Conservation (phyloP, 495 filamentous ascomycete genomes). For the Letharia lupina region DNA sequence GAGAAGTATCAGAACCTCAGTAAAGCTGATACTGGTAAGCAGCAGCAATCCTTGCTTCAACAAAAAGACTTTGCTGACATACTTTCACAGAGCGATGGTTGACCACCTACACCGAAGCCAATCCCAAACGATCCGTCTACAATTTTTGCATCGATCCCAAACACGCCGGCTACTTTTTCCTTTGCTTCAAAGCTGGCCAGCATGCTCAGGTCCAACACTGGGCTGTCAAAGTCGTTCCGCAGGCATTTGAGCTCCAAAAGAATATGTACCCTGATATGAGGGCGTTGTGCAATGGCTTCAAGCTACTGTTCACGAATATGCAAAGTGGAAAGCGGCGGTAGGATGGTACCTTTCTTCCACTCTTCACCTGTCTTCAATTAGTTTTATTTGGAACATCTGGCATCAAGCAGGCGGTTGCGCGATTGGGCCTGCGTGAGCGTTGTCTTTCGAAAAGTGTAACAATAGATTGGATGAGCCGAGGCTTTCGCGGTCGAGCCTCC, state of each 20-base stretch:
- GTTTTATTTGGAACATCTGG: neutral
- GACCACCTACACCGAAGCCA: constrained; percentile 87
- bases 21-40: constrained; percentile 75
- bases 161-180: constrained; percentile 86
- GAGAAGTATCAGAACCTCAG: constrained; percentile 82
- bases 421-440: neutral
- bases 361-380: neutral
- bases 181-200: constrained; percentile 89
- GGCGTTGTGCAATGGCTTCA: constrained; percentile 85
- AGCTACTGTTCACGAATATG: constrained; percentile 53
- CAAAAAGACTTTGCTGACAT: constrained; percentile 2
- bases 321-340: constrained; percentile 36
- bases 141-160: constrained; percentile 88
- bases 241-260: constrained; percentile 78
- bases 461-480: neutral
- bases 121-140: constrained; percentile 87
- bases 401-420: constrained; percentile 1
- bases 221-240: constrained; percentile 84
- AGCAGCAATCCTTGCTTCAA: neutral
- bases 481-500: neutral
- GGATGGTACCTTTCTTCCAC: neutral
- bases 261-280: constrained; percentile 88
- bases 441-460: constrained; percentile 7
- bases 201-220: constrained; percentile 63
- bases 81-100: constrained; percentile 74